Evolutionary conservation across 306 rosid species (phyloP), one percentile per base, ranked within the genome.

Genomic region (Cotoneaster glaucophyllus): DNA sequence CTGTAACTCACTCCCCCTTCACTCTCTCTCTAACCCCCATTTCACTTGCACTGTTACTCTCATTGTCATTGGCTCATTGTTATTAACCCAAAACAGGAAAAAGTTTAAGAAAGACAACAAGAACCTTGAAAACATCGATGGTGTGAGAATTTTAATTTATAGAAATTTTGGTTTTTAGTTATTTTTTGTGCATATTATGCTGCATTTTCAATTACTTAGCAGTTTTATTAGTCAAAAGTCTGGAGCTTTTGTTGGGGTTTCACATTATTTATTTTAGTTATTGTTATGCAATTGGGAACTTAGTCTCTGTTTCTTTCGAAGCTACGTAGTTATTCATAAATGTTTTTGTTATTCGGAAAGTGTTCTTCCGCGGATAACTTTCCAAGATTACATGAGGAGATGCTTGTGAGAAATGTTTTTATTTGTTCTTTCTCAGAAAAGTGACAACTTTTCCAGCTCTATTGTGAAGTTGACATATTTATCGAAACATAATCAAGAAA

Each of bases 1-100:
- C 99, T 19, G 98, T 93, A 82, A 10, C 32, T 25, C 58, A 57
- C 74, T 18, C 11, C 3, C 54, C 9, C n/a, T 37, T 37, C 41
- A 37, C 37, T 70, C 28, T 71, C 67, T 56, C 25, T n/a, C 8
- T 25, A 12, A 5, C 15, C 63, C 67, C 41, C 52, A 28, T n/a
- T 45, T 39, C 58, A 53, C 63, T 12, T 39, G 22, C 67, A 11
- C 19, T 62, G 66, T 62, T 24, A 8, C 34, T 64, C 14, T 63
- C 43, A 31, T 64, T 64, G 19, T 8, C 43, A 39, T 39, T 39
- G 52, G 18, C 3, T 18, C 34, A 4, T 26, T 4, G 7, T 3
- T 32, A 64, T 3, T 18, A 17, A 9, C 41, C 25, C 39, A 62
- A 64, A 17, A 7, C 6, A 8, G n/a, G 2, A 26, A 17, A 65